phyloP scores from a whole-genome alignment of 2,329 filamentous ascomycete species.

The Coniochaeta sp. region DNA sequence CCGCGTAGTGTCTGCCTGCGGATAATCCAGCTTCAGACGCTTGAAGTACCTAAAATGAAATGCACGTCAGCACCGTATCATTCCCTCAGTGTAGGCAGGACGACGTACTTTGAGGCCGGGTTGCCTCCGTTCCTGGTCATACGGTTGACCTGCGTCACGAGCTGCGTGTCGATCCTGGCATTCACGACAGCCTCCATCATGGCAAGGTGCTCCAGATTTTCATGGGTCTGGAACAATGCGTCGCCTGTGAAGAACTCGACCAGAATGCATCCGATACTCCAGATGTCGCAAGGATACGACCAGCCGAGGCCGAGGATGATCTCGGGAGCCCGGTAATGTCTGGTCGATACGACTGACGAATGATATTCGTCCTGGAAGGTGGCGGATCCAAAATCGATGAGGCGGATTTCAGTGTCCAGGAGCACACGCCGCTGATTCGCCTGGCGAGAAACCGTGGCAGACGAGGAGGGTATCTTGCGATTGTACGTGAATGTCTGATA shows the following conservation, averaged over 20 bases:
- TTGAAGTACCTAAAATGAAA: conserved; percentile 57
- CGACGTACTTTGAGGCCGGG: conserved; percentile 53
- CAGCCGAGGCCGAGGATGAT: conserved; percentile 65
- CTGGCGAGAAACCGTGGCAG: conserved; percentile 49
- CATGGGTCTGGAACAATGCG: conserved; percentile 65
- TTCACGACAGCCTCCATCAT: conserved; percentile 69
- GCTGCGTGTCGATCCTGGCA: conserved; percentile 47
- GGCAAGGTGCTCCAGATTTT: conserved; percentile 65
- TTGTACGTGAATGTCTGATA: conserved; percentile 69
- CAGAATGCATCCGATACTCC: conserved; percentile 67
- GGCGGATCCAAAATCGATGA: conserved; percentile 66
- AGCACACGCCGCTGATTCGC: conserved; percentile 58
- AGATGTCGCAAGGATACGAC: conserved; percentile 67
- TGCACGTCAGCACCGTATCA: conserved; percentile 19
- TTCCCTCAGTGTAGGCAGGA: not conserved
- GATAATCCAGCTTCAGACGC: conserved; percentile 57
- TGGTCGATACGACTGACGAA: conserved; percentile 62
- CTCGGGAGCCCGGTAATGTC: conserved; percentile 63
- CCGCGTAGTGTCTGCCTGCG: conserved; percentile 53
- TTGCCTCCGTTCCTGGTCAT: conserved; percentile 52
- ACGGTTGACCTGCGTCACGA: conserved; percentile 51
- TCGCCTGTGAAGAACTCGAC: conserved; percentile 68
- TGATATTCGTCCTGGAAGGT: conserved; percentile 70
- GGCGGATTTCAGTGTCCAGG: conserved; percentile 60
- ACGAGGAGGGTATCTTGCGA: conserved; percentile 61